These are phyloP conservation scores for Russula abietina DNA, from an alignment of 768 basidiomycete genomes.

Conservation along the genomic window DNA sequence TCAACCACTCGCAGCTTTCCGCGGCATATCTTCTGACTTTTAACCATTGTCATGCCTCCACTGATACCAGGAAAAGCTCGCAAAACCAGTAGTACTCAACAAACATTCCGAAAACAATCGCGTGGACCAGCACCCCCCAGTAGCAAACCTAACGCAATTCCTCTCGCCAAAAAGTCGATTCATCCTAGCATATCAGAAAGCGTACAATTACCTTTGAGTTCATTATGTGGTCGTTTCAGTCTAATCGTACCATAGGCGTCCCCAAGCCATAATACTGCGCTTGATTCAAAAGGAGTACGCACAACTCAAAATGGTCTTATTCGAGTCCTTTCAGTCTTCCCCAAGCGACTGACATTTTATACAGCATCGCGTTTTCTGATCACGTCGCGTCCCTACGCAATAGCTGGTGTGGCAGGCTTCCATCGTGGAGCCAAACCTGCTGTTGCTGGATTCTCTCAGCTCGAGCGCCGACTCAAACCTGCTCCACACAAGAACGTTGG, in stretches of 20 bases:
- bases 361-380: constrained; percentile 6
- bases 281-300: background rate
- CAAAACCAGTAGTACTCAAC: background rate
- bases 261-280: background rate
- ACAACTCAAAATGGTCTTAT: background rate
- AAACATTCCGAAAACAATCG: constrained; percentile 12
- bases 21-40: background rate
- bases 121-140: background rate
- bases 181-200: background rate
- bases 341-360: background rate
- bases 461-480: constrained; percentile 11
- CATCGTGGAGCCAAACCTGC: constrained; percentile 9
- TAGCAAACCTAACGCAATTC: background rate
- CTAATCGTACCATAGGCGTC: constrained; percentile 8
- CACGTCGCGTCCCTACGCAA: constrained; percentile 10
- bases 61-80: background rate
- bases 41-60: background rate
- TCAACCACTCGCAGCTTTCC: background rate
- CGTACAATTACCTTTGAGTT: background rate
- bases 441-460: background rate
- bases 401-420: constrained; percentile 17
- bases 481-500: constrained; percentile 9
- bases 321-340: background rate
- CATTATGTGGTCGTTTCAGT: background rate
- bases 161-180: constrained; percentile 4